phyloP scores from a whole-genome alignment of 495 filamentous ascomycete species.

The Arthonia radiata region DNA sequence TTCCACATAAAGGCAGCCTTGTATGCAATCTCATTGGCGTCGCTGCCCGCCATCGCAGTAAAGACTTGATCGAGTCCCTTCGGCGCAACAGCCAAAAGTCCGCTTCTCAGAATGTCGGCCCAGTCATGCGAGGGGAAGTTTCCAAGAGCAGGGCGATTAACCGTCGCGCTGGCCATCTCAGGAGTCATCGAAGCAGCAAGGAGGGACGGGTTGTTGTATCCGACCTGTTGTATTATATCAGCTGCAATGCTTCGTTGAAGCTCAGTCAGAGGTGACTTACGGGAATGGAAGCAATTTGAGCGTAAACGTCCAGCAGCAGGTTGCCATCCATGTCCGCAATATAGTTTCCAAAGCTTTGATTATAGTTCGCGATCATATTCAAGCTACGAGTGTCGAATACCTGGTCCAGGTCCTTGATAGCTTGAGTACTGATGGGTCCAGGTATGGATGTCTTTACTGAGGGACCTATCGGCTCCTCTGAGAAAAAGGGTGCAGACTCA shows the following conservation, averaged over 20 bases:
- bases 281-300: conserved; percentile 93
- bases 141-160: conserved; percentile 87
- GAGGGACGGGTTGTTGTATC: conserved; percentile 83
- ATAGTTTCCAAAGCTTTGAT: conserved; percentile 39
- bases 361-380: conserved; percentile 79
- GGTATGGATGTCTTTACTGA: conserved; percentile 64
- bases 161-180: conserved; percentile 60
- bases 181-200: conserved; percentile 41
- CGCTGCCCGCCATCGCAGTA: conserved; percentile 84
- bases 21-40: conserved; percentile 98
- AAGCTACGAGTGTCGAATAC: conserved; percentile 85
- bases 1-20: conserved; percentile 98
- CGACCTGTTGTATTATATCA: no score
- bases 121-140: conserved; percentile 90
- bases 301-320: conserved; percentile 35
- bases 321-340: conserved; percentile 82
- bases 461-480: no score
- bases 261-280: no score
- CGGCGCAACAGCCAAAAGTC: conserved; percentile 69
- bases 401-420: conserved; percentile 47
- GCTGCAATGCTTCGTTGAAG: no score
- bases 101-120: conserved; percentile 63
- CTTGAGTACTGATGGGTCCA: conserved; percentile 48
- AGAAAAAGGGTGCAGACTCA: no score
- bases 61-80: conserved; percentile 89